Evolutionary conservation across 2,329 filamentous ascomycete genomes (phyloP), one percentile per base, ranked within the genome.

Genomic region (Zymoseptoria passerinii): DNA sequence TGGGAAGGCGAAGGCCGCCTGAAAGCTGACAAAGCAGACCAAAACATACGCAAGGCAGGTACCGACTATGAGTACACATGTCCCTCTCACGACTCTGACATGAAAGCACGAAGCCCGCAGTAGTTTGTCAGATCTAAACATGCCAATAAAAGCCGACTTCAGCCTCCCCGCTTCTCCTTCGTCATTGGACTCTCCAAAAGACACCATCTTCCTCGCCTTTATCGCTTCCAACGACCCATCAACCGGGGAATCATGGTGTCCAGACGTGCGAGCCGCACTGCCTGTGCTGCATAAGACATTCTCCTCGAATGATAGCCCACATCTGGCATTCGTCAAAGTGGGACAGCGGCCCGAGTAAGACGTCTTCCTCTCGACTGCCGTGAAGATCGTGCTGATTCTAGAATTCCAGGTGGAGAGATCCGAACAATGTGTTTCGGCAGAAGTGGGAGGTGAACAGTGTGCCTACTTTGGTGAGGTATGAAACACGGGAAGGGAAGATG

Each of bases 241-340:
- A 2, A 65, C 63, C 1, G 50, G 54, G 3, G 53, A 55, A n/a
- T 57, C 63, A 8, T 65, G 63, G 63, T 65, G 63, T 56, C 63
- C 63, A 2, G 63, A 65, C 18, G 63, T 65, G 8, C 52, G 57
- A 18, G 63, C 61, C 5, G 54, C 61, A 19, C 51, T 65, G 5
- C 61, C 63, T 0, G 56, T 50, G 1, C 61, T 65, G 3, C 53
- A 65, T 23, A 40, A 54, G 1, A 57, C 61, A n/a, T 65, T 65
- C 50, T 29, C 49, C 2, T 55, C 55, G 16, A 44, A 51, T 2
- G 58, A 52, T 6, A 57, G 57, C 35, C 61, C 61, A 8, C 48
- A 52, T 16, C 61, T 48, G 9, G 63, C 61, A 8, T 65, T 62
- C 29, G 58, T 63, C 40, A 59, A 65, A 10, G 61, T 65, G 20